Base-by-base conservation (phyloP, 2,329 filamentous ascomycete genomes). In the Fusarium sulawesiense region DNA sequence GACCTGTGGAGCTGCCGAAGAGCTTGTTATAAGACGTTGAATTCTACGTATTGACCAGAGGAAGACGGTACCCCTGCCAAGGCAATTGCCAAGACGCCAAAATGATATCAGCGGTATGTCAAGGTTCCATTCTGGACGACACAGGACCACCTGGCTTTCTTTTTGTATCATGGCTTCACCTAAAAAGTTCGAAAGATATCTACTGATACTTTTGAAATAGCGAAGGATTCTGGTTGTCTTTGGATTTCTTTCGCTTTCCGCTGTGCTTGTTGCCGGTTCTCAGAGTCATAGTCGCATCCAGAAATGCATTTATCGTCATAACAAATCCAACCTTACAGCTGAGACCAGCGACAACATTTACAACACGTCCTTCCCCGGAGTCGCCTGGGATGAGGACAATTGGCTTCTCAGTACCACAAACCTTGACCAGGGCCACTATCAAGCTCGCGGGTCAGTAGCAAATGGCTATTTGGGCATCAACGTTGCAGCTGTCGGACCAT, bases 381-480 rank as follows among this genome's bases (percentile, higher is more conserved):
- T 60, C 4, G 49, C 58, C 5, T 60, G 58, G 58, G 58, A 60
- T 2, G 56, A 30, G 3, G 58, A 48, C 2, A 59, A 60, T 44
- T 60, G 58, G 58, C 42, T 41, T 21, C 54, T 60, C 2, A 42
- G 21, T 4, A 60, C 58, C 9, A 59, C 58, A 0, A 20, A 42
- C 0, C 34, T 60, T 2, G 18, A 60, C 5, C 58, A 60, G 13
- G 54, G 58, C 6, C 58, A 42, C 6, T 60, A 60, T 8, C 58
- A 60, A 7, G 13, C 54, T 12, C 58, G 58, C 2, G 58, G 58
- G 0, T 60, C 58, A 2, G 34, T 59, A n/a, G 54, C 58, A 13
- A 60, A 60, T 4, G 58, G 58, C 27, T 60, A 60, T 13, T 11
- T 60, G 12, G 58, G 58, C 4, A 60, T 60, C 34, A 60, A 60